A percentile compares a stretch with the other conserved stretches of the same genome.
Conservation (phyloP, 257 asterid genomes). For the Agastache rugosa region DNA sequence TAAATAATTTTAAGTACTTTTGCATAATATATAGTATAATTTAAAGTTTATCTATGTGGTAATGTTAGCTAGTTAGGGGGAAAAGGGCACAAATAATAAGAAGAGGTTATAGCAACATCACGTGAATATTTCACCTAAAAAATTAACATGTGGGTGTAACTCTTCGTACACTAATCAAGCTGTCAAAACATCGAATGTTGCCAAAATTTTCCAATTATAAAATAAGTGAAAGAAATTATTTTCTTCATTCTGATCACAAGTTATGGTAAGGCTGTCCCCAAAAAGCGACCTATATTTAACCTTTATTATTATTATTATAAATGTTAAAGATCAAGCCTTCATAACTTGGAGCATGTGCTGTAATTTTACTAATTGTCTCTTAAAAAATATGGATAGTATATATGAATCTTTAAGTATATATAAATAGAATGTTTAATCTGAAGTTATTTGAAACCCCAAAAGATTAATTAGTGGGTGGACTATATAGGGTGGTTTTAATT, state of each 20-base stretch:
- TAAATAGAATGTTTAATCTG: too few relatives aligned
- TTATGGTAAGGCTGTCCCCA: slow-evolving; percentile 29
- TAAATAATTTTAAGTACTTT: too few relatives aligned
- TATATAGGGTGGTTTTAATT: too few relatives aligned
- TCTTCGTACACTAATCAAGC: slow-evolving; percentile 30
- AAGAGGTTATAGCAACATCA: slow-evolving; percentile 29
- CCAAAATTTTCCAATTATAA: slow-evolving; percentile 29
- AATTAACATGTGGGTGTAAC: slow-evolving; percentile 41
- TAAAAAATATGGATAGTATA: too few relatives aligned
- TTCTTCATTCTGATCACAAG: slow-evolving; percentile 38
- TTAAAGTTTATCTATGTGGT: too few relatives aligned
- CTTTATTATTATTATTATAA: not conserved
- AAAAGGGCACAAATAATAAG: slow-evolving; percentile 22
- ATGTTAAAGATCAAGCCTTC: slow-evolving; percentile 17
- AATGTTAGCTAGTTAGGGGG: not conserved
- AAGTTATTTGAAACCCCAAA: too few relatives aligned
- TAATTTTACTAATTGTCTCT: not conserved
- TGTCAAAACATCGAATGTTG: slow-evolving; percentile 40
- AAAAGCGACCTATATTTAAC: slow-evolving; percentile 29
- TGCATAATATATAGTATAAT: too few relatives aligned
- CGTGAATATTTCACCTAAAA: slow-evolving; percentile 44
- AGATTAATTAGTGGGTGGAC: too few relatives aligned
- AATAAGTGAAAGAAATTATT: not conserved
- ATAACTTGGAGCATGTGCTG: slow-evolving; percentile 15
- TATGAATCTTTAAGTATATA: too few relatives aligned